Conservation (phyloP, 2,329 filamentous ascomycete species). For the Botrytis fragariae region DNA sequence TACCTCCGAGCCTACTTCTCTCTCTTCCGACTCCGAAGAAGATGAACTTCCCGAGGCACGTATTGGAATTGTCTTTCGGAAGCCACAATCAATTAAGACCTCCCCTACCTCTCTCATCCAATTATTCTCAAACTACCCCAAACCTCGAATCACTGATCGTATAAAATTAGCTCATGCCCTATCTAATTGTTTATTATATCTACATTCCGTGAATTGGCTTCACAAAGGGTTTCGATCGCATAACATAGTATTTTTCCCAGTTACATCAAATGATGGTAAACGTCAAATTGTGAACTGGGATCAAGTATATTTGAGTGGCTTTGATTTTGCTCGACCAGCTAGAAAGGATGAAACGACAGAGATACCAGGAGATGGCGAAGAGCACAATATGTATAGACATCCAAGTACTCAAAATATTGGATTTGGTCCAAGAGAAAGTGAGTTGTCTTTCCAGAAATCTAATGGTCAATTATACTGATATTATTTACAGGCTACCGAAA, state of each 20-base stretch:
- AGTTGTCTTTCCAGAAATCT: not conserved
- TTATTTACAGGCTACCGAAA: slow-evolving; percentile 38
- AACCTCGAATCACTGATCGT: slow-evolving; percentile 51
- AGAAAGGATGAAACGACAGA: slow-evolving; percentile 51
- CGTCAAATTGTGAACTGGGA: slow-evolving; percentile 39
- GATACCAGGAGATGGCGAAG: slow-evolving; percentile 45
- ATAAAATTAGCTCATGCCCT: slow-evolving; percentile 51
- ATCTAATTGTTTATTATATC: slow-evolving; percentile 52
- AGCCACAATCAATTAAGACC: slow-evolving; percentile 42
- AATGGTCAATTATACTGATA: not conserved
- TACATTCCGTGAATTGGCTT: slow-evolving; percentile 56
- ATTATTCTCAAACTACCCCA: slow-evolving; percentile 44
- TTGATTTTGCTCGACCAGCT: slow-evolving; percentile 54
- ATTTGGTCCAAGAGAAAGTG: slow-evolving; percentile 23
- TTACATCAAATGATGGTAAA: slow-evolving; percentile 12
- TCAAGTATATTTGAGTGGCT: slow-evolving; percentile 50
- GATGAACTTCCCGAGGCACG: slow-evolving; percentile 45
- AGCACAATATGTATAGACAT: slow-evolving; percentile 52
- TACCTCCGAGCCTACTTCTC: slow-evolving; percentile 24
- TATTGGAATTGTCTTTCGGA: slow-evolving; percentile 54
- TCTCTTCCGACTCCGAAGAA: slow-evolving; percentile 35
- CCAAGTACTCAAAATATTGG: slow-evolving; percentile 33
- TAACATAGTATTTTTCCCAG: slow-evolving; percentile 52
- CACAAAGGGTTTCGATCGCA: slow-evolving; percentile 56
- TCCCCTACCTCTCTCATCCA: slow-evolving; percentile 49